Base-by-base conservation (phyloP, 257 asterid genomes). In the Voacanga thouarsii region DNA sequence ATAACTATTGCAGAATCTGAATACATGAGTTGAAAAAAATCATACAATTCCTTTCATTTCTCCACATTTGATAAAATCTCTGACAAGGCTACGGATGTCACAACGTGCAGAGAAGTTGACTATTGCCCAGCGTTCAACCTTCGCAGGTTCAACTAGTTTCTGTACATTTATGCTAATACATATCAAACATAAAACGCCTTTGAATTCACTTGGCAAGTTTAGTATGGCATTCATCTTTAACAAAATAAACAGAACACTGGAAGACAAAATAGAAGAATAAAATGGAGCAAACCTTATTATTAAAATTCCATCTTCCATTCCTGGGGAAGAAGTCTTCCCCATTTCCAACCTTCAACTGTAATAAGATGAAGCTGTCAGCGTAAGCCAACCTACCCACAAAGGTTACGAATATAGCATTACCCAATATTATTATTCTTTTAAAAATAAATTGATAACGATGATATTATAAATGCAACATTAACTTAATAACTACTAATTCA, bases 21-120 rank as follows among this genome's bases (percentile, higher is more conserved):
- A 82, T 7, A 47, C 30, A 65, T 30, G 75, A 41, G 33, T 44
- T 1, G 37, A 33, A 33, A 61, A 21, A 55, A 71, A 75, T 86
- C 97, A 60, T 89, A 94, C 98, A 74, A 92, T 83, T 87, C 98
- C 98, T 85, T 94, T 94, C 78, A 68, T 63, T 72, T 83, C 87
- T 39, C 96, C 97, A 75, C 92, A 88, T 84, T 85, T 94, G 16
- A 79, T 83, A 80, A 92, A 71, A 68, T 94, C 97, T 33, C 89
- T 82, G 81, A 92, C 56, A 55, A 94, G 94, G 69, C 79, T 76
- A 57, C 80, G 86, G 0, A 85, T 65, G 55, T 94, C 96, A 80
- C 98, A 94, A 53, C 98, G 97, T 8, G 93, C 92, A 15, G 98
- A 94, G 75, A 94, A 94, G 89, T 94, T 94, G 41, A 88, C 97